Conservation (phyloP, 1,139 yeast species). For the Pichia norvegensis region DNA sequence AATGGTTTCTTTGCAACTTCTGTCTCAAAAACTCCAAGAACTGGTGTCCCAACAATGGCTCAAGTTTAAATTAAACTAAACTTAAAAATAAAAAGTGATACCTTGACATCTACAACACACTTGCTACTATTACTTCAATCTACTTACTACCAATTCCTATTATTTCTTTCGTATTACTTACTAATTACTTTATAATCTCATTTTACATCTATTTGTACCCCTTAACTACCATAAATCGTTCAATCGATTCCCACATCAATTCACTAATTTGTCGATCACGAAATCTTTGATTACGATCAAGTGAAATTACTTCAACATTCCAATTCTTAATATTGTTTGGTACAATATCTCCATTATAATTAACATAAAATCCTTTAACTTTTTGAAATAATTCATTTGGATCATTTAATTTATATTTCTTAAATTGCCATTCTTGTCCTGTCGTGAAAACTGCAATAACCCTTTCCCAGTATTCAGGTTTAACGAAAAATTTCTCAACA, state of each 20-base stretch:
- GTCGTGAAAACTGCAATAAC: constrained; percentile 94
- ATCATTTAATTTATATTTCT: constrained; percentile 72
- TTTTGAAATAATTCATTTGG: constrained; percentile 78
- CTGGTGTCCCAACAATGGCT: constrained; percentile 84
- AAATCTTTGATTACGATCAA: constrained; percentile 80
- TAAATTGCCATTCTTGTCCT: constrained; percentile 96
- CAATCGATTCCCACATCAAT: constrained; percentile 73
- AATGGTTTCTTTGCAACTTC: constrained; percentile 70
- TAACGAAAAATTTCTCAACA: constrained; percentile 81
- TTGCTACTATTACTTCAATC: background rate
- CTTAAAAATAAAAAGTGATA: background rate
- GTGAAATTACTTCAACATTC: constrained; percentile 73
- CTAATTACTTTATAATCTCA: no score
- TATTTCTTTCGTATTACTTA: no score
- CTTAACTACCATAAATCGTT: constrained; percentile 45
- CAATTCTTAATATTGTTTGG: constrained; percentile 74
- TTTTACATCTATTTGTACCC: constrained; percentile 30
- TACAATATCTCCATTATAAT: constrained; percentile 69
- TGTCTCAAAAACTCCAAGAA: constrained; percentile 44
- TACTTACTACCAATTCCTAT: no score
- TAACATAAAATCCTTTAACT: constrained; percentile 74
- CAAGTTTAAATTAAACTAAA: constrained; percentile 47
- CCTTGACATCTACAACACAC: no score
- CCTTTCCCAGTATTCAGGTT: constrained; percentile 95
- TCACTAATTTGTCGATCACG: constrained; percentile 83